Base-by-base conservation (phyloP, 73 alveolate genomes). In the Tetrahymena malaccensis region DNA sequence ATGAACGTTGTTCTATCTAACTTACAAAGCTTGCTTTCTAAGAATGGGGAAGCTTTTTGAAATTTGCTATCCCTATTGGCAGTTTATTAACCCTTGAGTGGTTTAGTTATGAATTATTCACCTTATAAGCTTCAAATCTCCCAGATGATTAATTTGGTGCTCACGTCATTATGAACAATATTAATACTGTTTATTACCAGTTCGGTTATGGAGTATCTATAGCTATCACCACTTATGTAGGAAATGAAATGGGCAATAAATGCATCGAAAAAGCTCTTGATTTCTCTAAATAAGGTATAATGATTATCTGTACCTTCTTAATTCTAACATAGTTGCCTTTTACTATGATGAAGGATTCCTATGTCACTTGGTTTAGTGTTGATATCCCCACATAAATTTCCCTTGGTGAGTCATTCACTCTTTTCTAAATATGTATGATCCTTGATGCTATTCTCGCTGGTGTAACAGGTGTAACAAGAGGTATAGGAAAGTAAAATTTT, bases 141-240 rank as follows among this genome's bases (percentile, higher is more conserved):
- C 34, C 89, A 5, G 34, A 22, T 8, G 56, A n/a, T 35, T 12
- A 19, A n/a, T 38, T 93, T n/a, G 22, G 33, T 43, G 95, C 95
- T 43, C 43, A 37, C 44, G 85, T 93, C 17, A 43, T 93, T 43
- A 93, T 93, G 95, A 93, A 93, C 25, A 93, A 93, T n/a, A 22
- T 93, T 17, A 34, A 35, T 34, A 93, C 89, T 4, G 56, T 93
- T 43, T 93, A 93, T 34, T 93, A 38, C 85, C 35, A 93, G 31
- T 43, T 93, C 35, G 95, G 89, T 2, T 43, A 43, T n/a, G 95
- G 95, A n/a, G 85, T 93, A n/a, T 93, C 95, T 16, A 93, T 93
- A 2, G 95, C 95, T 0, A 34, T 57, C n/a, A 43, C 95, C 11
- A 93, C 95, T 43, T 93, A 43, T 43, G 83, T 93, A 43, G 95